phyloP scores from a whole-genome alignment of 345 rosid species.

The Hypericum androsaemum region DNA sequence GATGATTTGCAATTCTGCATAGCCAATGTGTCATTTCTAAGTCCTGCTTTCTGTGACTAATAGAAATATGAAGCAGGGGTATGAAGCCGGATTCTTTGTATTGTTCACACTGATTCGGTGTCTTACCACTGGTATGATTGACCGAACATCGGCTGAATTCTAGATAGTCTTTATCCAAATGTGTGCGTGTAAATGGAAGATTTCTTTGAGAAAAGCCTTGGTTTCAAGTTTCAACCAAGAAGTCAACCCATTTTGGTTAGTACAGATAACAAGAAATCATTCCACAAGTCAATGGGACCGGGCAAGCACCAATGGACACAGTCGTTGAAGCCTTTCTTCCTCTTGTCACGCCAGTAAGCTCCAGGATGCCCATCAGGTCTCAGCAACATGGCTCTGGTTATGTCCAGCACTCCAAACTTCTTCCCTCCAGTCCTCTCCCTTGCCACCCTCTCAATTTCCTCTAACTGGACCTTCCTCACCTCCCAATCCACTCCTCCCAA shows the following conservation, averaged over 20 bases:
- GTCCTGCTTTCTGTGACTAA: too few relatives aligned
- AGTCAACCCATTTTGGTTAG: constrained; percentile 9
- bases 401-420: constrained; percentile 42
- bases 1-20: too few relatives aligned
- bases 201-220: too few relatives aligned
- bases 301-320: constrained; percentile 94
- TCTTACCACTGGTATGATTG: too few relatives aligned
- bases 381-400: constrained; percentile 62
- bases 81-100: too few relatives aligned
- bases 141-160: too few relatives aligned
- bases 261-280: constrained; percentile 46
- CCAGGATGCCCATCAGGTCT: constrained; percentile 85
- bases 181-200: too few relatives aligned
- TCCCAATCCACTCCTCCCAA: constrained; percentile 29
- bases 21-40: too few relatives aligned
- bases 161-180: too few relatives aligned
- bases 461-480: constrained; percentile 41
- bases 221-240: neutral
- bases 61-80: too few relatives aligned
- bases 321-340: constrained; percentile 76
- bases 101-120: too few relatives aligned
- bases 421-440: constrained; percentile 21
- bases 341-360: constrained; percentile 53
- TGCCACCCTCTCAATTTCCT: constrained; percentile 30
- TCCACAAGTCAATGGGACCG: constrained; percentile 75